Conservation (phyloP, 495 filamentous ascomycete species). For the Aspergillus sparsus region DNA sequence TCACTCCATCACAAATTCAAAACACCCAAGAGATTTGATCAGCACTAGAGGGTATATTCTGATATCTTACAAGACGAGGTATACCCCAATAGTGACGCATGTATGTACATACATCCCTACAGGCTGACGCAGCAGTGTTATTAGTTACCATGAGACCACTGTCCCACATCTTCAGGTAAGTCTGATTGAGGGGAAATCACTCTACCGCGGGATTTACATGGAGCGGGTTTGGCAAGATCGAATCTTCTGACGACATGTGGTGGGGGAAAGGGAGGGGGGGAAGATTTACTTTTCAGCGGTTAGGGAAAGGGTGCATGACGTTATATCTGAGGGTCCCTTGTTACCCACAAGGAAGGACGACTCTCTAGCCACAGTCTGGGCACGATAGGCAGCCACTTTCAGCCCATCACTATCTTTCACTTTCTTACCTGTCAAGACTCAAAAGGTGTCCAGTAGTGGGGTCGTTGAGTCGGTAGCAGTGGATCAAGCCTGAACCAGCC, state of each 20-base stretch:
- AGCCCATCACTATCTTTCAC: not conserved
- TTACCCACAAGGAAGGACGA: not conserved
- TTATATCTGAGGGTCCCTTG: not conserved
- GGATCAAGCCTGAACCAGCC: conserved; percentile 1
- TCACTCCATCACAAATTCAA: too few relatives aligned
- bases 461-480: conserved; percentile 1
- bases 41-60: too few relatives aligned
- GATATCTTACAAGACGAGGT: too few relatives aligned
- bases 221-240: not conserved
- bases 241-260: not conserved
- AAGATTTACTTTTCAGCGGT: not conserved
- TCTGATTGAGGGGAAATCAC: too few relatives aligned
- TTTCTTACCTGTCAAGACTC: not conserved
- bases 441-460: not conserved
- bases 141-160: too few relatives aligned
- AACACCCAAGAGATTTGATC: too few relatives aligned
- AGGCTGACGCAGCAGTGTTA: too few relatives aligned
- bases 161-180: too few relatives aligned
- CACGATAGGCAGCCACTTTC: conserved; percentile 1
- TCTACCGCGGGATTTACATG: too few relatives aligned
- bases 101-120: too few relatives aligned
- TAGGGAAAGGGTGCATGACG: not conserved
- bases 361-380: conserved; percentile 1
- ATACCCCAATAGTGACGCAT: too few relatives aligned
- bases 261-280: not conserved